Evolutionary conservation across 2,329 filamentous ascomycete genomes (phyloP), one percentile per base, ranked within the genome.

Genomic region (Monilinia laxa): DNA sequence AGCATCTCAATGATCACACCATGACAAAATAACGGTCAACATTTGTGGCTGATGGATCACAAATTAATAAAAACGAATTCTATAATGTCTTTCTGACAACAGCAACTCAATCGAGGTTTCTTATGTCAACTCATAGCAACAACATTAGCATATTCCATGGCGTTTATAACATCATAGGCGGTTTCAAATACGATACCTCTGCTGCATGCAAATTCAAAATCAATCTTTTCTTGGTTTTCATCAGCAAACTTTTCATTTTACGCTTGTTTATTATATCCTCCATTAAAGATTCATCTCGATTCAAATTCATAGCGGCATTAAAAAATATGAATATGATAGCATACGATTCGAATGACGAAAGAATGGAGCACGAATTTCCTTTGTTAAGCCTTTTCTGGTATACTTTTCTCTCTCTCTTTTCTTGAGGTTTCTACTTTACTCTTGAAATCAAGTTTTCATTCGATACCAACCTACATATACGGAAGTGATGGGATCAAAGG

Each of bases 1-100:
- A 68, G 91, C 91, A 45, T 72, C 73, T 59, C 74, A 75, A 64
- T 75, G 72, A 58, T 53, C 9, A 10, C 3, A 14, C 20, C 60
- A 63, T 12, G 49, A n/a, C 28, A 16, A 25, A 60, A 18, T 38
- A 12, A 25, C n/a, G 57, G 57, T 38, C 28, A 16, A 45, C 4
- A 42, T 40, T 49, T 52, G 31, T 55, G 31, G 54, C 18, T 45
- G 28, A 63, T 16, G 9, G 51, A 31, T 52, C 40, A 56, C 28
- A 60, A 52, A 55, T 23, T 20, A 42, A 55, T 12, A 40, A 23
- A 51, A 38, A 18, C 51, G 42, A 51, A 49, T 49, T 51, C 47
- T 56, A 63, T 63, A 63, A 63, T 66, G 65, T 66, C 56, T 66
- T 62, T 49, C 57, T 47, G 58, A 55, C 65, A 66, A 9, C 38